Base-by-base conservation (phyloP, 192 early-diverging fungal species). In the Coemansia sp. region DNA sequence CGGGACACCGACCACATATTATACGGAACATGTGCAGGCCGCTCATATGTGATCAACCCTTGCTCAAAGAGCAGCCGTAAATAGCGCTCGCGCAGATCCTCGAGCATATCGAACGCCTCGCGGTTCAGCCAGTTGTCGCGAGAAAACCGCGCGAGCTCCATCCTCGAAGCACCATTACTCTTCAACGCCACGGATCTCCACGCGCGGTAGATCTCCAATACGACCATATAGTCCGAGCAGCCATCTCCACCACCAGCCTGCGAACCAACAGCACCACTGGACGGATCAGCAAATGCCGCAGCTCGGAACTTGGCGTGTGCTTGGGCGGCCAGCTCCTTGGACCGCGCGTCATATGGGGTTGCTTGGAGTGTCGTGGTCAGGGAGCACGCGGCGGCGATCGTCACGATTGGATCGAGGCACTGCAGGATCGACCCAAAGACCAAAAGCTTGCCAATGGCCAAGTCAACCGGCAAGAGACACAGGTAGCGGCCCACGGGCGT, bases 351-450 rank as follows among this genome's bases (percentile, higher is more conserved):
- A 2, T 38, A 38, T 4, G 35, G 35, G 3, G n/a, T 3, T 5
- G 3, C 5, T 3, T 16, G 35, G 12, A 38, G 11, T 4, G 12
- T 38, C 5, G 35, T 14, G 1, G 35, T 38, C 3, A 38, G 14
- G 3, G 35, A 38, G 35, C 9, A 9, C 40, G 35, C 46, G n/a
- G 84, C 85, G 21, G 84, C 88, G 9, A 94, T 75, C 6, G 91
- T 89, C 7, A 94, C 51, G 11, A 89, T 80, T 0, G 90, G 88
- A 49, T 93, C 91, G 2, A 94, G 61, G 28, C 91, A 93, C 29
- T 84, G 62, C 54, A 91, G 87, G 6, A 89, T 79, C 0, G 89
- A 79, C 8, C 87, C 92, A 56, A 86, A 83, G 18, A 94, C 58
- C 5, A 91, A 56, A 67, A 89, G 85, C 60, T 91, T 91, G 67